phyloP scores from a whole-genome alignment of 352 stramenopile genomes.

The Phytopythium ostracodes region DNA sequence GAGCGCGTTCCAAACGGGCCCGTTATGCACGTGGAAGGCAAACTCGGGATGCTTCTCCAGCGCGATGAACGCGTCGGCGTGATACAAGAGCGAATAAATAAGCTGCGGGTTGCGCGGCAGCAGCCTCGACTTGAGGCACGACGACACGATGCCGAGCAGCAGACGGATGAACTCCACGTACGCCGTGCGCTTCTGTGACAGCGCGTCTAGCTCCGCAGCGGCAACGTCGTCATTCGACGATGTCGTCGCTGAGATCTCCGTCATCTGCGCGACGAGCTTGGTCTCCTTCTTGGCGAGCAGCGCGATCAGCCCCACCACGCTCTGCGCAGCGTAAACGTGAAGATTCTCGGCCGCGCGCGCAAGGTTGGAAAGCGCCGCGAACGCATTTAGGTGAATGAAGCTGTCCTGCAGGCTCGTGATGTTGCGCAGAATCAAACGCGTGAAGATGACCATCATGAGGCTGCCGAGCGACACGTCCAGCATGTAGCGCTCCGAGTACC shows the following conservation, averaged over 20 bases:
- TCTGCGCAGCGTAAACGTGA: constrained; percentile 70
- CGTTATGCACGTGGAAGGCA: constrained; percentile 50
- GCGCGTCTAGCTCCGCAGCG: constrained; percentile 32
- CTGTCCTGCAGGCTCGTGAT: constrained; percentile 79
- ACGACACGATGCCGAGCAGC: constrained; percentile 58
- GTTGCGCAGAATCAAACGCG: constrained; percentile 69
- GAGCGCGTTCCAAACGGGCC: constrained; percentile 59
- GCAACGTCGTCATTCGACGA: neutral
- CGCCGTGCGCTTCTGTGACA: constrained; percentile 48
- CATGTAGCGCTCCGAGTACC: constrained; percentile 80
- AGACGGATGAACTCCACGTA: constrained; percentile 81
- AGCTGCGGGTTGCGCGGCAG: constrained; percentile 77
- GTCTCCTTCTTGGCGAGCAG: constrained; percentile 76
- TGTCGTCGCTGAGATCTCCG: constrained; percentile 9
- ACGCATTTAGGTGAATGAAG: constrained; percentile 74
- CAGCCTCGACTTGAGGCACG: constrained; percentile 57
- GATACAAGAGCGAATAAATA: constrained; percentile 85
- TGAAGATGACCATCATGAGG: constrained; percentile 76
- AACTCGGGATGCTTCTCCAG: constrained; percentile 64
- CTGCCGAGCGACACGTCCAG: constrained; percentile 69
- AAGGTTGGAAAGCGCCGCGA: constrained; percentile 71
- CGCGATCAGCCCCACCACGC: constrained; percentile 59
- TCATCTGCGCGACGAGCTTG: constrained; percentile 50
- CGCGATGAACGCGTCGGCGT: constrained; percentile 45
- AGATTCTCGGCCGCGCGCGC: constrained; percentile 66